A percentile compares a stretch with the other conserved stretches of the same genome.
phyloP scores from a whole-genome alignment of 306 rosid species.

The Quercus berberidifolia region DNA sequence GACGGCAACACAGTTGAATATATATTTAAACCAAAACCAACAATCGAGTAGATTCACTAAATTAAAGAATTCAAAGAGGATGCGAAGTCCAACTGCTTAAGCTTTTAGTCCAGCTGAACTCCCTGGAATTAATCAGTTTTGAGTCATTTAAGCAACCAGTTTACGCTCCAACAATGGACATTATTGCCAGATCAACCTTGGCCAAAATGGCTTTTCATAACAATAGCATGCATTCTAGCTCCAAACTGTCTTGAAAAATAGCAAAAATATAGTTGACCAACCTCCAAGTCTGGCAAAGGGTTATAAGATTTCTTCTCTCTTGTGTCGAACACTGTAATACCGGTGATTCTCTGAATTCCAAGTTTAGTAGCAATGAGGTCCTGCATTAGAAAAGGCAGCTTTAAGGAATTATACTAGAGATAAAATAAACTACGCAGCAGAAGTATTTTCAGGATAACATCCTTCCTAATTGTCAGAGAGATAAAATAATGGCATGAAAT shows the following conservation, averaged over 20 bases:
- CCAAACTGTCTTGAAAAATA: background rate
- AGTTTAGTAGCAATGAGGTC: slow-evolving; percentile 87
- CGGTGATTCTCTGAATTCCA: slow-evolving; percentile 90
- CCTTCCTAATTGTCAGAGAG: background rate
- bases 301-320: slow-evolving; percentile 69
- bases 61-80: background rate
- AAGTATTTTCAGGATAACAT: background rate
- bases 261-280: slow-evolving; percentile 19
- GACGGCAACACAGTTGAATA: slow-evolving; percentile 7
- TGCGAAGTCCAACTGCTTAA: background rate
- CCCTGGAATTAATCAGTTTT: background rate
- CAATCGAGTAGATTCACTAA: background rate
- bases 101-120: background rate
- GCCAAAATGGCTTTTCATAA: background rate
- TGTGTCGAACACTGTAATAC: slow-evolving; percentile 69
- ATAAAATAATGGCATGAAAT: background rate
- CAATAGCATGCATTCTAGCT: background rate
- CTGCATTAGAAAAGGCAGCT: slow-evolving; percentile 43
- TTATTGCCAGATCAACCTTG: background rate
- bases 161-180: background rate
- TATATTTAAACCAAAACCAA: background rate
- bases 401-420: background rate
- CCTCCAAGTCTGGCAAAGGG: slow-evolving; percentile 91
- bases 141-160: background rate
- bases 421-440: background rate